A percentile compares a stretch with the other conserved stretches of the same genome.
Evolutionary conservation across 1,139 yeast species (phyloP).

Genomic region (Eremothecium sinecaudum): DNA sequence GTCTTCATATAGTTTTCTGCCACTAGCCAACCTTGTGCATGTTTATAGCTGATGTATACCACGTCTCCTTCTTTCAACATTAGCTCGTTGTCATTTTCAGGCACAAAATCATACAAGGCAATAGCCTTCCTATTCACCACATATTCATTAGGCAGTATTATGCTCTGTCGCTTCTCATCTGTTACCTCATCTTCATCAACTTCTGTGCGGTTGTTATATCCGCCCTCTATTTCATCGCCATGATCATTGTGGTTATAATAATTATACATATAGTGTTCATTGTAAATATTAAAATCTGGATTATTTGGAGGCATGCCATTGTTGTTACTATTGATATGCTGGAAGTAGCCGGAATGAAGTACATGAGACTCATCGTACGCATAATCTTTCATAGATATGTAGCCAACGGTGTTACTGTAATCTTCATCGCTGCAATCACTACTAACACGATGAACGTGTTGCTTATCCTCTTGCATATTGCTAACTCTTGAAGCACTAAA

Average conservation of each 20-base stretch:
- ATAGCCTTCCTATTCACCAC: slow-evolving; percentile 53
- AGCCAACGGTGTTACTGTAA: slow-evolving; percentile 17
- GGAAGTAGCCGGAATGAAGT: slow-evolving; percentile 47
- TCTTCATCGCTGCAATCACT: slow-evolving; percentile 3
- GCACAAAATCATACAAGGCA: slow-evolving; percentile 80
- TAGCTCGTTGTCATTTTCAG: slow-evolving; percentile 92
- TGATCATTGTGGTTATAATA: slow-evolving; percentile 1
- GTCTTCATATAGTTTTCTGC: slow-evolving; percentile 39
- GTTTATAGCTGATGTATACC: slow-evolving; percentile 79
- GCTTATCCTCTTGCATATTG: neutral
- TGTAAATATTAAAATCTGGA: neutral
- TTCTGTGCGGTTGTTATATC: slow-evolving; percentile 12
- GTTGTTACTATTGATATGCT: slow-evolving; percentile 9
- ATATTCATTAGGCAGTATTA: slow-evolving; percentile 27
- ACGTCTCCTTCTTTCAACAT: slow-evolving; percentile 70
- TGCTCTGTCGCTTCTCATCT: slow-evolving; percentile 35
- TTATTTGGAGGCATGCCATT: slow-evolving; percentile 3
- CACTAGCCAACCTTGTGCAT: slow-evolving; percentile 98
- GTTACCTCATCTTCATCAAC: slow-evolving; percentile 26
- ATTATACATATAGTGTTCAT: neutral
- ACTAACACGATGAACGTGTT: neutral
- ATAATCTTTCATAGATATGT: slow-evolving; percentile 57
- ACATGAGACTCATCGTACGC: slow-evolving; percentile 66
- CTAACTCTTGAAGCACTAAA: neutral
- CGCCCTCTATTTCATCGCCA: neutral